Percentiles rank a stretch among this genome's conserved stretches.
Conservation (phyloP, 2,329 filamentous ascomycete species). For the Fusarium aywerte region DNA sequence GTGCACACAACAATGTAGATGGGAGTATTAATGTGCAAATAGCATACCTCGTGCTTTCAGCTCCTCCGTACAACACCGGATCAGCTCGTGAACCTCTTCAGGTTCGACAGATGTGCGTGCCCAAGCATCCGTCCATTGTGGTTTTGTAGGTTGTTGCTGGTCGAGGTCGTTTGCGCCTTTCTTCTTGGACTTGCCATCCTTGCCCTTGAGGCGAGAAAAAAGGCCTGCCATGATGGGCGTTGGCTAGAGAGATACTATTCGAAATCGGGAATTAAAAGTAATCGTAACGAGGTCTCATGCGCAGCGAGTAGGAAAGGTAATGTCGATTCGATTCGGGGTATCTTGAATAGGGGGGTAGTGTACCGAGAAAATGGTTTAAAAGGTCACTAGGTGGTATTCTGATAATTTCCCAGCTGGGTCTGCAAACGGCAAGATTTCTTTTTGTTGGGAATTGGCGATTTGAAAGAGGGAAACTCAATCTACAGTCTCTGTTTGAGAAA, state of each 20-base stretch:
- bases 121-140: conserved; percentile 90
- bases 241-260: conserved; percentile 12
- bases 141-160: conserved; percentile 70
- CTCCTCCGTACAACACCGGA: conserved; percentile 86
- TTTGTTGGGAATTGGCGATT: conserved; percentile 10
- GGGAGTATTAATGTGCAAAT: not conserved
- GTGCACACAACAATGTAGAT: conserved; percentile 4
- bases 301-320: conserved; percentile 21
- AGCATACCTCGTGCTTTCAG: conserved; percentile 90
- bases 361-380: conserved; percentile 17
- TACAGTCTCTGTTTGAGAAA: conserved; percentile 5
- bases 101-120: conserved; percentile 82
- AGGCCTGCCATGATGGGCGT: conserved; percentile 63
- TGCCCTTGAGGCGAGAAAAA: conserved; percentile 77
- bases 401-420: conserved; percentile 32
- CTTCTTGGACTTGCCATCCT: conserved; percentile 74
- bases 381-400: conserved; percentile 5
- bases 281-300: conserved; percentile 27
- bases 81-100: conserved; percentile 89
- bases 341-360: conserved; percentile 36
- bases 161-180: conserved; percentile 68
- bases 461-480: conserved; percentile 1
- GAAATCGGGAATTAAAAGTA: conserved; percentile 19
- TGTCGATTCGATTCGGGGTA: conserved; percentile 24
- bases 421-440: conserved; percentile 26